Base-by-base conservation (phyloP, 306 rosid species). In the Styphnolobium japonicum region DNA sequence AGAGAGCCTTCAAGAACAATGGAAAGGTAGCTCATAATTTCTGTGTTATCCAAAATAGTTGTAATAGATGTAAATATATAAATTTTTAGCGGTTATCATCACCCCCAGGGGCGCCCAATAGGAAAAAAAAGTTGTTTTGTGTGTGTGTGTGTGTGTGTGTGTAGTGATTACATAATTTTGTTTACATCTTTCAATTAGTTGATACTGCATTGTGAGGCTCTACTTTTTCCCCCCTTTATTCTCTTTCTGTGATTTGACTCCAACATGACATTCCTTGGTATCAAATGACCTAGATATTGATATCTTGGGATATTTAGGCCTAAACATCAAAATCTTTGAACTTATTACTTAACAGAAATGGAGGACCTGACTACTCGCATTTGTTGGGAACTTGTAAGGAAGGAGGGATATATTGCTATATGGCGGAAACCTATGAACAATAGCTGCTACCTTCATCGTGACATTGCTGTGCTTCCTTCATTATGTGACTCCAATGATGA, bases 341-440 rank as follows among this genome's bases (percentile, higher is more conserved):
- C 49, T 78, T 55, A 72, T 73, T 66, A 5, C 78, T 85, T 37
- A 34, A 66, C 91, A 92, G 98, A 90, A 78, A 88, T 90, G 94
- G 91, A 85, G 82, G 82, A 87, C 87, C 76, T 92, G 72, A 89
- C 98, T 31, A 66, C 83, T 67, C 81, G 85, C 34, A 75, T 94
- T 58, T 94, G 98, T 80, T 94, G 98, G 98, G 84, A 92, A 76
- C 92, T 94, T 37, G 91, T 92, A 63, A 88, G 43, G 62, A 94
- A 90, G 81, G 92, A 89, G 71, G 98, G 94, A 46, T 88, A 89
- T 79, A 86, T 94, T 84, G 97, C 97, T 76, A 87, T 92, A 79
- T 92, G 98, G 98, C 79, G 10, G 87, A 94, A 94, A 83, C 97
- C 98, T 67, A 36, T 86, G 81, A 85, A 85, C 84, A 94, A 90